Evolutionary conservation across 768 basidiomycete genomes (phyloP).

Genomic region (Mycena sanguinolenta): DNA sequence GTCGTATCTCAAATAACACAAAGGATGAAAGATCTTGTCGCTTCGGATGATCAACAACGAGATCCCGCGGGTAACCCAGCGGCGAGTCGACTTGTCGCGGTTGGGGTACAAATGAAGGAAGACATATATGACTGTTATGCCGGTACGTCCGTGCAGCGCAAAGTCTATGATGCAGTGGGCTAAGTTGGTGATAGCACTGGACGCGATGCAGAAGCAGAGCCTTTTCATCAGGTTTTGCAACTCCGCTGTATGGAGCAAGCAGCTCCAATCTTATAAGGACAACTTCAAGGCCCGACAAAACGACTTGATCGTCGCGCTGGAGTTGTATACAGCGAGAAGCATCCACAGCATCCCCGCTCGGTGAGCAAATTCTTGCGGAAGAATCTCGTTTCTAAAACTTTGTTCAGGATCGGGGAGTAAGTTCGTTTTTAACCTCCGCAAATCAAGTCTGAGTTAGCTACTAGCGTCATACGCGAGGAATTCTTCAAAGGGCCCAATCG

Average conservation of each 20-base stretch:
- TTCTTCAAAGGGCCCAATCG: background rate
- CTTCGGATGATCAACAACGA: too few species aligned
- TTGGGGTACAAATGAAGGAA: conserved; percentile 13
- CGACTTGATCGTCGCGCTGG: background rate
- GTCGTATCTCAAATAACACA: background rate
- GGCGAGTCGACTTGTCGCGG: background rate
- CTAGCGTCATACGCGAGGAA: background rate
- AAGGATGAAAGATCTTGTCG: background rate
- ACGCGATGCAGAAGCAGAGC: too few species aligned
- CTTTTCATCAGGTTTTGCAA: conserved; percentile 4
- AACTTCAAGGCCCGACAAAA: background rate
- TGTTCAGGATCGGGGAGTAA: conserved; percentile 4
- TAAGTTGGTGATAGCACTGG: background rate
- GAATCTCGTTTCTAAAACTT: too few species aligned
- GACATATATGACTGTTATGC: conserved; percentile 21
- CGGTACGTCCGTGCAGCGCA: background rate
- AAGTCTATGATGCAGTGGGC: background rate
- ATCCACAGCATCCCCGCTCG: background rate
- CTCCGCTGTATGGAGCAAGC: background rate
- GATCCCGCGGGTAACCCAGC: background rate
- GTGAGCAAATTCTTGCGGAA: background rate
- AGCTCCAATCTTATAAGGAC: background rate
- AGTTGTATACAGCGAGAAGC: background rate
- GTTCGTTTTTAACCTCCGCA: background rate
- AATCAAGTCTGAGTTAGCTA: background rate